Conservation (phyloP, 1,139 yeast species). For the Taphrina populina region DNA sequence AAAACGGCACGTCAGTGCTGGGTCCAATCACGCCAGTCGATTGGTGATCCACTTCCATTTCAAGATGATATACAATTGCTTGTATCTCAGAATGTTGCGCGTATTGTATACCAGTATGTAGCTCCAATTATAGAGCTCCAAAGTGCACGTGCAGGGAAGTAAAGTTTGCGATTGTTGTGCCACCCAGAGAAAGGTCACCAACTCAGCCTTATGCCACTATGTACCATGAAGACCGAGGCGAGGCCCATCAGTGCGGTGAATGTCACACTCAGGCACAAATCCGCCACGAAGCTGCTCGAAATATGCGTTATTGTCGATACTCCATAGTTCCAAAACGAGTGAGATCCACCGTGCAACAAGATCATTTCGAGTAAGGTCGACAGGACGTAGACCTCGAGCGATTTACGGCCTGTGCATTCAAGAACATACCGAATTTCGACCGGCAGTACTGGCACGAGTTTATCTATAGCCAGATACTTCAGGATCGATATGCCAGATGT, state of each 20-base stretch:
- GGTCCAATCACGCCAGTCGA: conserved; percentile 10
- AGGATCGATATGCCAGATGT: conserved; percentile 14
- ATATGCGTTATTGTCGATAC: neutral
- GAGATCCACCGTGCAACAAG: conserved; percentile 4
- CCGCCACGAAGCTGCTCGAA: neutral
- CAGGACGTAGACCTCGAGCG: conserved; percentile 11
- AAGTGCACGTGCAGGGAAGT: too few relatives aligned
- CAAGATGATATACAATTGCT: too few relatives aligned
- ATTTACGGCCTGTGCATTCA: conserved; percentile 1
- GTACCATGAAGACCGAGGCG: neutral
- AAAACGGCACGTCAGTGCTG: conserved; percentile 7
- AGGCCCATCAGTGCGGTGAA: neutral
- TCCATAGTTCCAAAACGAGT: neutral
- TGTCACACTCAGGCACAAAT: neutral
- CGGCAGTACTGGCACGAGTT: neutral
- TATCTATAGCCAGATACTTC: conserved; percentile 1
- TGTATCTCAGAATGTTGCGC: too few relatives aligned
- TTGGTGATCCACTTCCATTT: conserved; percentile 8
- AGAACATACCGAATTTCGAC: neutral
- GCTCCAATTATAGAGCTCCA: too few relatives aligned
- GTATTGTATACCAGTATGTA: too few relatives aligned
- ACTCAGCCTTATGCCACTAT: neutral
- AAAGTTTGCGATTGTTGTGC: too few relatives aligned
- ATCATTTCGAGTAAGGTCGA: conserved; percentile 2
- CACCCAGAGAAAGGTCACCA: neutral